Evolutionary conservation across 176 grass and related monocot species (phyloP), one percentile per base, ranked within the genome.

Genomic region (Themeda triandra): DNA sequence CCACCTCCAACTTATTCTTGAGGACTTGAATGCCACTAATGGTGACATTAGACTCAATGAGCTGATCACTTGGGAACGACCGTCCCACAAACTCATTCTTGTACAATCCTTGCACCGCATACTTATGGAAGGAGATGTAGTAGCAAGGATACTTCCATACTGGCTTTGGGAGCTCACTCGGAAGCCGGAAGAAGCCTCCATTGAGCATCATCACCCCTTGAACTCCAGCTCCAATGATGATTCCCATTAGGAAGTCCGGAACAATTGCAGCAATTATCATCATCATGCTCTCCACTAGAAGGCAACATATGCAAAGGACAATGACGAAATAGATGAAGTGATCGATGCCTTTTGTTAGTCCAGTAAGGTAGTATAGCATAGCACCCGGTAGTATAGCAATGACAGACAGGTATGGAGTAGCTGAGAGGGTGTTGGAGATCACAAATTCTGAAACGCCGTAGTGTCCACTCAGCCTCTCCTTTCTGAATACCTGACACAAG

Each of bases 101-200:
- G 71, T 89, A 89, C 8, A 84, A 41, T 5, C 75, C 91, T 44
- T 92, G 84, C 31, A 72, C 81, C 0, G 84, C 80, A 7, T 89
- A 89, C 37, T 89, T 89, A 60, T 92, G 84, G 76, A 89, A 89
- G 30, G 87, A 80, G 3, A 92, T 81, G 66, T 89, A 84, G 65
- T 89, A 87, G 33, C 27, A 73, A 18, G 91, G 91, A 28, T 89
- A 87, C 53, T 54, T 84, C 87, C 91, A 92, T 10, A 92, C 23
- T 0, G 87, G 91, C 77, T 92, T 92, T 0, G 91, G 91, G n/a
- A 92, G 76, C 23, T 87, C 72, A 0, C 10, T 49, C 0, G 87
- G 91, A 13, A 92, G 77, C 23, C 84, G 80, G 30, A 92, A 92
- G 54, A 89, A 87, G 37, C 83, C 87, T 0, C 69, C 83, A 0